Evolutionary conservation across 768 basidiomycete genomes (phyloP), one percentile per base, ranked within the genome.

Genomic region (Leccinellum rugosiceps): DNA sequence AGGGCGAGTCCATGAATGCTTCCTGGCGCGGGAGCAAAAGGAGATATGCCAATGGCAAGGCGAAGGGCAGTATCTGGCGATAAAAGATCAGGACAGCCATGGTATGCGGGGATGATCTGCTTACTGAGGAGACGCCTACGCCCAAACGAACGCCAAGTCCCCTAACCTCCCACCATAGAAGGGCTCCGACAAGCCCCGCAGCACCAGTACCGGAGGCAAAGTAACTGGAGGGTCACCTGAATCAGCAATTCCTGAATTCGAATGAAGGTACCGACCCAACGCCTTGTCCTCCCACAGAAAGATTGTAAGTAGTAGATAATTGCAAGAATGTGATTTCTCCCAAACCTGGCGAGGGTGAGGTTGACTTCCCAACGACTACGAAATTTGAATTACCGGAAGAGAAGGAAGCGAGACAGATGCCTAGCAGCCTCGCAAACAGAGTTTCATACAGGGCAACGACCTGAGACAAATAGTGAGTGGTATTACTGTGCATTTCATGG

Each of bases 241-340:
- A 51, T 31, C 7, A 32, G 47, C 19, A 5, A 3, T 15, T 30
- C 1, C 17, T n/a, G 11, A 6, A 34, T 21, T 1, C 0, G 14
- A 50, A 14, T 14, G 19, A 50, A 47, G 15, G 0, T 5, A 63
- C 82, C 35, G 67, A 89, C 87, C 96, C 94, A 11, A 99, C 83
- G 38, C 90, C 86, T 28, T 84, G 86, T 1, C 90, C 90, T 6
- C 84, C 86, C 41, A 88, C 68, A n/a, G 85, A 82, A 1, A 86
- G 87, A 45, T 81, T 86, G 57, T 80, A 93, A 1, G 86, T 87
- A 3, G 90, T 92, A 0, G 92, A 94, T n/a, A 95, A 75, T 75
- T 98, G 96, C 2, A 98, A 76, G 70, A 93, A 98, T 1, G 95
- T 97, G 54, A 98, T 72, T 72, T 99, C 97, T 19, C 97, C 97